phyloP scores from a whole-genome alignment of 2,329 filamentous ascomycete species.

The Hortaea werneckii region DNA sequence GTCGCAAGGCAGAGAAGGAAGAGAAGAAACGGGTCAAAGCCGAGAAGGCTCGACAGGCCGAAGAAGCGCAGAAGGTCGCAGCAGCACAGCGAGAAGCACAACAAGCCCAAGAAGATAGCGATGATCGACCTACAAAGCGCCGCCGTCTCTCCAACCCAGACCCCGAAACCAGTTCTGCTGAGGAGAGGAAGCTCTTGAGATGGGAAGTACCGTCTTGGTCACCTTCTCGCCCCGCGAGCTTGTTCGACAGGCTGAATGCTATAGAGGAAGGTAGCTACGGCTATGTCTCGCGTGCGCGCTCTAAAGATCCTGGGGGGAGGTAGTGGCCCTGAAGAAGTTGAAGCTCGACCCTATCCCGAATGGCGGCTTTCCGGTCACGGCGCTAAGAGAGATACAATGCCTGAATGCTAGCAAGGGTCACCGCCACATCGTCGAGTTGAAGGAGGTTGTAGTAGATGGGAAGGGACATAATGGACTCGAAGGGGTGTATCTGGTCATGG shows the following conservation, averaged over 20 bases:
- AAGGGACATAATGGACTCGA: slow-evolving; percentile 11
- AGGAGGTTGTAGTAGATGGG: slow-evolving; percentile 60
- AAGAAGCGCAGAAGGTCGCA: slow-evolving; percentile 37
- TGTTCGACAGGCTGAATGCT: slow-evolving; percentile 87
- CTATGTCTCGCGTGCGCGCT: slow-evolving; percentile 76
- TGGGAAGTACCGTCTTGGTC: slow-evolving; percentile 62
- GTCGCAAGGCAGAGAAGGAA: slow-evolving; percentile 72
- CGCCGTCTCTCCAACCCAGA: slow-evolving; percentile 51
- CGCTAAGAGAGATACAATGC: slow-evolving; percentile 86
- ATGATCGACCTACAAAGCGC: slow-evolving; percentile 44
- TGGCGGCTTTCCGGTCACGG: slow-evolving; percentile 76
- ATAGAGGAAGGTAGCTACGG: slow-evolving; percentile 98
- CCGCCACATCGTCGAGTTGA: slow-evolving; percentile 68
- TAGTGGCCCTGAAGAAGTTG: slow-evolving; percentile 87
- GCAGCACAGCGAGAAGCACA: slow-evolving; percentile 15
- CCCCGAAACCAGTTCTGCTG: slow-evolving; percentile 20
- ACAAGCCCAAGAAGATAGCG: slow-evolving; percentile 18
- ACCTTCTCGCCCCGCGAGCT: slow-evolving; percentile 66
- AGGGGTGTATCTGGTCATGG: slow-evolving; percentile 85
- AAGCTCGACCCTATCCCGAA: slow-evolving; percentile 75
- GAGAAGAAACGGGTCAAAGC: slow-evolving; percentile 77
- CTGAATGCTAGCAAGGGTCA: slow-evolving; percentile 64
- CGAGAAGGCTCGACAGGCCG: slow-evolving; percentile 63
- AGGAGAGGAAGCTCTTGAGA: slow-evolving; percentile 53
- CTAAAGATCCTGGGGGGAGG: slow-evolving; percentile 57